Percentiles rank a stretch among this genome's conserved stretches.
Conservation (phyloP, 371 early-diverging fungal species). For the Syncephalastrum racemosum region DNA sequence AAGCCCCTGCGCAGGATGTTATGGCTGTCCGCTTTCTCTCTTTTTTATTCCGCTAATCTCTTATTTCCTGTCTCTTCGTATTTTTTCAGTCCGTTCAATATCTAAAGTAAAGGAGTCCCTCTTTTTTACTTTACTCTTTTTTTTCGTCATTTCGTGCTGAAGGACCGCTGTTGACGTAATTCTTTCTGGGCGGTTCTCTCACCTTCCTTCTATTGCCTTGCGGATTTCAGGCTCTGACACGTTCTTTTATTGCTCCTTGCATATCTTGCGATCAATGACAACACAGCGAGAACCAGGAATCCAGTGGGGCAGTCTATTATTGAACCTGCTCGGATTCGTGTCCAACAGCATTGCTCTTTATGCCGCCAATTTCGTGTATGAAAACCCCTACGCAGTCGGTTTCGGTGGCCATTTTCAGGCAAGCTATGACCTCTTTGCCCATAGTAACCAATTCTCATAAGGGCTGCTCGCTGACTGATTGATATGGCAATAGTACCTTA, state of each 20-base stretch:
- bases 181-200: no score
- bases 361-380: conserved; percentile 29
- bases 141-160: conserved; percentile 2
- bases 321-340: conserved; percentile 28
- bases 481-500: conserved; percentile 16
- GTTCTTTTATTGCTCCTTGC: conserved; percentile 9
- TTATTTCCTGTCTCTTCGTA: no score
- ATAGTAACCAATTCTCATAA: neutral
- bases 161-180: no score
- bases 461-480: neutral
- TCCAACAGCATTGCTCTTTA: conserved; percentile 34
- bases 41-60: no score
- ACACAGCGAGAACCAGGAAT: neutral
- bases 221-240: conserved; percentile 1
- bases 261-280: neutral
- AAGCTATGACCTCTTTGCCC: neutral
- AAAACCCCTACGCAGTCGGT: conserved; percentile 38
- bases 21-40: no score
- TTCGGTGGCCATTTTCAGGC: conserved; percentile 51
- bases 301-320: conserved; percentile 16
- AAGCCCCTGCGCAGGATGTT: no score
- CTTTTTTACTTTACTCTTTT: conserved; percentile 6
- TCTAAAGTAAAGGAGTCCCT: neutral
- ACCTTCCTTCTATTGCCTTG: no score
- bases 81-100: no score